These are phyloP conservation scores for Acacia melanoxylon DNA, from an alignment of 306 rosid species.

Conservation along the genomic window DNA sequence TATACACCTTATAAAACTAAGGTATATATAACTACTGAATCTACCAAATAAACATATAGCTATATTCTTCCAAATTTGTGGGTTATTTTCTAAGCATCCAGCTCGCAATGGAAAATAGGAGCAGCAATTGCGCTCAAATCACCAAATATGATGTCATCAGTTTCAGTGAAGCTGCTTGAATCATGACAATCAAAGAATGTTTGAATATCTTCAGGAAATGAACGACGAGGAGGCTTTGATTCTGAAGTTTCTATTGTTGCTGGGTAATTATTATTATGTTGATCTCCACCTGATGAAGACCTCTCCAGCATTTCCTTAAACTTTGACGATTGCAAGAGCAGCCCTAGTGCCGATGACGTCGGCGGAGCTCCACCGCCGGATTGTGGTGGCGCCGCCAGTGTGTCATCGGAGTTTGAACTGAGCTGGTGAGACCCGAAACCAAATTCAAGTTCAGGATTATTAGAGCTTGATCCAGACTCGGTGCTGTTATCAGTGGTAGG, in stretches of 20 bases:
- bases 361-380: conserved; percentile 2
- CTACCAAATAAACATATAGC: not conserved
- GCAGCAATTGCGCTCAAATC: conserved; percentile 51
- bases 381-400: not conserved
- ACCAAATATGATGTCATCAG: conserved; percentile 74
- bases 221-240: conserved; percentile 47
- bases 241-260: conserved; percentile 19
- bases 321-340: conserved; percentile 56
- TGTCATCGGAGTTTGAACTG: not conserved
- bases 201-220: conserved; percentile 85
- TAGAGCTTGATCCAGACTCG: conserved; percentile 23
- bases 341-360: conserved; percentile 55
- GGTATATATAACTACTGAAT: not conserved
- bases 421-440: conserved; percentile 20
- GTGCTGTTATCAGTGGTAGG: not conserved
- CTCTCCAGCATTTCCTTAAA: conserved; percentile 66
- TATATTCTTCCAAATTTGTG: not conserved
- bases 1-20: conserved; percentile 11
- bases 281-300: conserved; percentile 13
- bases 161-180: conserved; percentile 43
- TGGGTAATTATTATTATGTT: not conserved
- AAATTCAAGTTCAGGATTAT: conserved; percentile 29
- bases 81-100: conserved; percentile 44
- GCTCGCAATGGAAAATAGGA: conserved; percentile 66
- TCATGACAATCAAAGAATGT: conserved; percentile 73